Base-by-base conservation (phyloP, 148 eudicot genomes). In the Spergularia bocconei region DNA sequence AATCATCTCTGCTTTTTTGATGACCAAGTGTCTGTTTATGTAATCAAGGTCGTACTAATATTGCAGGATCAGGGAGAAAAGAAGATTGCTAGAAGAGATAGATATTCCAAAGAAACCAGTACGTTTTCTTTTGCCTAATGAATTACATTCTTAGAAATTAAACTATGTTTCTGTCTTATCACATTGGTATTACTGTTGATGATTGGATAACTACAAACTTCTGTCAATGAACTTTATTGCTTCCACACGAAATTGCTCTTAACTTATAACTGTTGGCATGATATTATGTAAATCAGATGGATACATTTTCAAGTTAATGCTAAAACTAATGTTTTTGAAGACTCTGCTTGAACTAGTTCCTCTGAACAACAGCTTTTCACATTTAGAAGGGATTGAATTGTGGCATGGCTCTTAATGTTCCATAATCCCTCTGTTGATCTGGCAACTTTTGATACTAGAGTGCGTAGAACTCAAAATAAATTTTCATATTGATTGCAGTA, bases 31-130 rank as follows among this genome's bases (percentile, higher is more conserved):
- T n/a, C 50, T 17, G 69, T 72, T 58, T 56, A 36, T 63, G 63
- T 63, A 58, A 15, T 19, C 66, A 67, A 51, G 6, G 20, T 19
- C n/a, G 15, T 39, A 51, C 17, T 66, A 55, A 57, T 72, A 53
- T 82, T 75, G 59, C 80, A 90, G 90, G 87, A 86, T 69, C 74
- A 56, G 41, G 73, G 33, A n/a, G 72, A 64, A 65, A 63, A 67
- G 36, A 86, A 87, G 81, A 76, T 75, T 73, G 74, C 74, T 61
- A 77, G 87, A 73, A 74, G 74, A 61, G 78, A 84, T 74, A 71
- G 68, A 64, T 65, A 82, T 55, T 54, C 0, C 36, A 75, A 62
- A 55, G 73, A 53, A 53, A 64, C 59, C 54, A 75, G 72, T 78
- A 60, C 15, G 70, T 50, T 74, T 56, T 41, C 53, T 23, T 16